Base-by-base conservation (phyloP, 2,329 filamentous ascomycete species). In the Arthrobotrys conoides region DNA sequence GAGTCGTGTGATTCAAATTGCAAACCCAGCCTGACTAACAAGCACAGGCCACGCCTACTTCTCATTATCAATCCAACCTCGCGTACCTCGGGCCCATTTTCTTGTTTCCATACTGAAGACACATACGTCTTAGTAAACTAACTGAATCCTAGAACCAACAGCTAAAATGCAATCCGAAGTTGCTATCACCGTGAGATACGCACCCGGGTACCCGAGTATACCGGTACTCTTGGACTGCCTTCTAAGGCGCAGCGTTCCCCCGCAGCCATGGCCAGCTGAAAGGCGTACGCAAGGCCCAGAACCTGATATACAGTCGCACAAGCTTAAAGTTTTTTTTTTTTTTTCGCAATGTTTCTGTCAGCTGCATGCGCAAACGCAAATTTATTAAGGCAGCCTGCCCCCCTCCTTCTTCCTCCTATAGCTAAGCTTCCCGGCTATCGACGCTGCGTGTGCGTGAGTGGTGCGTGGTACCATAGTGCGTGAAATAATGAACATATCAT, bases 361-460 rank as follows among this genome's bases (percentile, higher is more conserved):
- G 57, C 57, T 61, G 57, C 57, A 61, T 61, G 33, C 57, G 36
- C 57, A 44, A 44, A 61, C 57, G 36, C 36, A 61, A 36, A 38
- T 59, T 59, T 59, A 51, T 24, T 36, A 59, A 61, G 57, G 57
- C 57, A 27, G 33, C 57, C 16, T 36, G 5, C 24, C 20, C 27
- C 27, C 27, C 27, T 3, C 27, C 27, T 6, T 30, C 27, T 6
- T 6, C 6, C 27, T 3, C 27, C 6, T 6, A n/a, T n/a, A n/a
- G n/a, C 27, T 30, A 30, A 30, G 27, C 27, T 30, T 30, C 6
- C 27, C 57, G 22, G 33, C 33, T 44, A 61, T 61, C 57, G 57
- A 41, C 36, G 36, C 53, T 33, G 18, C 24, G 12, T n/a, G 24
- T 61, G 36, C 57, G 36, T 30, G 27, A 3, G 27, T 30, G 27